Base-by-base conservation (phyloP, 2,329 filamentous ascomycete genomes). In the Ceratocystis variospora region DNA sequence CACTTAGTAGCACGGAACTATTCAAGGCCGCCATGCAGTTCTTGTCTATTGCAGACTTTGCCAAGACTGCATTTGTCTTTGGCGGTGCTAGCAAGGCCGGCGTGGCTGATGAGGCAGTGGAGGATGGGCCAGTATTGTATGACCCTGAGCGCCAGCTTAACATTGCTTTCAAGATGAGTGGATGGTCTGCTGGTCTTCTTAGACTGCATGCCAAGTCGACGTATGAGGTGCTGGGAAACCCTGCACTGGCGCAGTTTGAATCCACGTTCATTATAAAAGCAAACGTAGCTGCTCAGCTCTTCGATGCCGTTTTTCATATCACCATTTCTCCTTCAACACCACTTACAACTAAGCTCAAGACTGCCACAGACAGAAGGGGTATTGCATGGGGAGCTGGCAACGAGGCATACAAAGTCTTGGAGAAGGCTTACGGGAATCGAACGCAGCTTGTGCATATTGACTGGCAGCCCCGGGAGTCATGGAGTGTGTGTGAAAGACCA, bases 11-110 rank as follows among this genome's bases (percentile, higher is more conserved):
- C 75, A 94, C 93, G 28, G 93, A 97, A 75, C 81, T 97, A 57
- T 96, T 99, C 81, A 97, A 96, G 76, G 92, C 90, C 2, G 86
- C 87, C 0, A 78, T 99, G n/a, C 93, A 96, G 73, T 94, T 93
- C 70, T 78, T 99, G 19, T 85, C 88, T 1, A 82, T 83, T 1
- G 87, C 83, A 46, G 87, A 96, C 71, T 78, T 96, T 65, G 79
- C 78, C 66, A 87, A 83, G 71, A 88, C 83, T 70, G 85, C 88
- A 0, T 80, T 87, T 44, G 70, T 81, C 0, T 78, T 85, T 66
- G 75, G 67, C 31, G 77, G 72, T 71, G 75, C 72, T 71, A 66
- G 72, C 1, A 72, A 72, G 45, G 66, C 69, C 1, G 71, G 70
- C 46, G 48, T 68, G 2, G 64, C 25, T 28, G 80, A 78, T 67